Evolutionary conservation across 805 yeast genomes (phyloP).

Genomic region (Pichia manshurica): DNA sequence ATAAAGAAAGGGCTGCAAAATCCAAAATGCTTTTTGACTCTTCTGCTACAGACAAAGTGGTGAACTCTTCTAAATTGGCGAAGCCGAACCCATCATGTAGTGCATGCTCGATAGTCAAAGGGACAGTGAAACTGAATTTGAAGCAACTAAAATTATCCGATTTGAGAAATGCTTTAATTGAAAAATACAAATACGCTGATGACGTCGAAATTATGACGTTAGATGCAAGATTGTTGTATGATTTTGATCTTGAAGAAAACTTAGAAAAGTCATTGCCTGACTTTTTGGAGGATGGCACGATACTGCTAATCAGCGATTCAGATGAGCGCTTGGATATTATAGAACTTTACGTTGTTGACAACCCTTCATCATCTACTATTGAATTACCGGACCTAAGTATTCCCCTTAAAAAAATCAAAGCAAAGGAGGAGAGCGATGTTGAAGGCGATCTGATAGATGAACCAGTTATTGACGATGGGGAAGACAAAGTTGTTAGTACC

Average conservation of each 20-base stretch:
- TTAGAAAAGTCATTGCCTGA: constrained; percentile 40
- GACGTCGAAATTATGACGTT: constrained; percentile 49
- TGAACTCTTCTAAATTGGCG: constrained; percentile 56
- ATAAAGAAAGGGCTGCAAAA: constrained; percentile 25
- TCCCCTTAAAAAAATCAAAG: constrained; percentile 18
- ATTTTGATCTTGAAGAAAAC: constrained; percentile 85
- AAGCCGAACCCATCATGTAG: constrained; percentile 69
- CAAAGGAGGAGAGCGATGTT: constrained; percentile 22
- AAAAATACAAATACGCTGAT: constrained; percentile 49
- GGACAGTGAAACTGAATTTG: constrained; percentile 36
- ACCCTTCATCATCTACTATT: constrained; percentile 2
- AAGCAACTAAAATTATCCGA: constrained; percentile 37
- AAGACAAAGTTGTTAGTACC: too few relatives aligned
- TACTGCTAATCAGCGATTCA: constrained; percentile 73
- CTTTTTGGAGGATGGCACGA: constrained; percentile 51
- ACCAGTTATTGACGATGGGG: too few relatives aligned
- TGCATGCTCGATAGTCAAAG: constrained; percentile 55
- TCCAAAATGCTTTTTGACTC: constrained; percentile 50
- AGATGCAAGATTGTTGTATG: constrained; percentile 60
- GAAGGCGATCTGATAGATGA: constrained; percentile 16
- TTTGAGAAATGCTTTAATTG: constrained; percentile 46
- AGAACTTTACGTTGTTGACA: constrained; percentile 47
- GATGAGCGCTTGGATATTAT: constrained; percentile 58
- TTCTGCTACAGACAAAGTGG: constrained; percentile 51
- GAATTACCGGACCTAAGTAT: constrained; percentile 22